phyloP scores from a whole-genome alignment of 2,329 filamentous ascomycete genomes.

The Neofusicoccum ribis region DNA sequence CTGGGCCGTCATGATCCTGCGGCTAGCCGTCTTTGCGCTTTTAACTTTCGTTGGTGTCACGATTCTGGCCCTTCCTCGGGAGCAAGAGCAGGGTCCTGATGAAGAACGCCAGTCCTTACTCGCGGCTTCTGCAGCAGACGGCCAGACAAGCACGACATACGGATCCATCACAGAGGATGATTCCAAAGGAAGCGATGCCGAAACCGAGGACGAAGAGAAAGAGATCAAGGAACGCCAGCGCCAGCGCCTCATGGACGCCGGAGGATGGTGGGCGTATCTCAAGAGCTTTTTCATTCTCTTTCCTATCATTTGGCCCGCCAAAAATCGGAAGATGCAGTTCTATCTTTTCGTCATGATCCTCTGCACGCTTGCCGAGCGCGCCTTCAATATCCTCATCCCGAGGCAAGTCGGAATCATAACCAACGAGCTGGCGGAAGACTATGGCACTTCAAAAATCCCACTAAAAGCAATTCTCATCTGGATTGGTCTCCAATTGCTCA shows the following conservation, averaged over 20 bases:
- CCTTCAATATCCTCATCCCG: constrained; percentile 75
- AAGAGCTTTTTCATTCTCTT: constrained; percentile 74
- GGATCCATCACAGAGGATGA: constrained; percentile 42
- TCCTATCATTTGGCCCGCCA: constrained; percentile 75
- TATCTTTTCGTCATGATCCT: constrained; percentile 66
- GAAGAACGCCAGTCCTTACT: constrained; percentile 62
- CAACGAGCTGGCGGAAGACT: constrained; percentile 60
- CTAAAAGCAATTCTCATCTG: constrained; percentile 57
- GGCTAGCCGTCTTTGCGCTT: constrained; percentile 29
- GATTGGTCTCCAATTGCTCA: constrained; percentile 41
- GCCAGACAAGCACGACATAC: constrained; percentile 29
- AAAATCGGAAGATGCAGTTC: constrained; percentile 65
- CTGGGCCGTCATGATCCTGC: constrained; percentile 27
- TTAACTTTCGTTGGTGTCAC: constrained; percentile 23
- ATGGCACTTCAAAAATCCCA: constrained; percentile 49
- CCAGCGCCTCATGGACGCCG: constrained; percentile 70
- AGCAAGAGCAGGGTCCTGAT: constrained; percentile 44
- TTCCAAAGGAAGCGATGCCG: constrained; percentile 32
- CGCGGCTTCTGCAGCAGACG: constrained; percentile 41
- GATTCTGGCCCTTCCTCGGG: not conserved
- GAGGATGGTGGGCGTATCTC: constrained; percentile 75
- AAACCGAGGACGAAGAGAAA: constrained; percentile 55
- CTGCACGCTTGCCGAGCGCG: constrained; percentile 69
- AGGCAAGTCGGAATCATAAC: constrained; percentile 78
- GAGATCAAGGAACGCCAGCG: constrained; percentile 53